phyloP scores from a whole-genome alignment of 306 rosid species.

The Trifolium dubium region DNA sequence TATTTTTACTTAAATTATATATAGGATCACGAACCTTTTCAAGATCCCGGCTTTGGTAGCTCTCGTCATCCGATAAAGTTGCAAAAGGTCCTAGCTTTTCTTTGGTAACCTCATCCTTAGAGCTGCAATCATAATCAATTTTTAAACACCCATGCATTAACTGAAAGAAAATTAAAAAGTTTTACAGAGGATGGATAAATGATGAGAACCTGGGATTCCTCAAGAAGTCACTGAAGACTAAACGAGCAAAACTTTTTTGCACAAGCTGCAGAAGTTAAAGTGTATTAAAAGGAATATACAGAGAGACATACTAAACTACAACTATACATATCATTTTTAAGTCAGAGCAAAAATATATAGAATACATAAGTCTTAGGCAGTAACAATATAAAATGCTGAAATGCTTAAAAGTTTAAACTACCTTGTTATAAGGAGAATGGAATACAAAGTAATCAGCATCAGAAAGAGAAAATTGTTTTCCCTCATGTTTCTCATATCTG shows the following conservation, averaged over 20 bases:
- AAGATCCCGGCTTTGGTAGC: slow-evolving; percentile 96
- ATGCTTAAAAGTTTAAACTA: slow-evolving; percentile 45
- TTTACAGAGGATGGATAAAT: slow-evolving; percentile 31
- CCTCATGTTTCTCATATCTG: slow-evolving; percentile 83
- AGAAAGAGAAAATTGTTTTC: slow-evolving; percentile 75
- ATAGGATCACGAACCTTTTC: slow-evolving; percentile 72
- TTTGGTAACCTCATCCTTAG: slow-evolving; percentile 69
- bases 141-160: slow-evolving; percentile 36
- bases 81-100: slow-evolving; percentile 84
- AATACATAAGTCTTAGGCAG: slow-evolving; percentile 5
- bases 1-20: background rate
- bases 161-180: slow-evolving; percentile 30
- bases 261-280: slow-evolving; percentile 76
- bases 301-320: slow-evolving; percentile 13
- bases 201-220: slow-evolving; percentile 74
- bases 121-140: slow-evolving; percentile 59
- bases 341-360: background rate
- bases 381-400: background rate
- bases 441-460: slow-evolving; percentile 83
- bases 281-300: slow-evolving; percentile 15
- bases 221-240: slow-evolving; percentile 74
- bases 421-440: slow-evolving; percentile 99
- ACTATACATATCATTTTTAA: slow-evolving; percentile 2
- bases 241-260: slow-evolving; percentile 94
- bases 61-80: slow-evolving; percentile 74